These are phyloP conservation scores for Lipomyces sp. DNA, from an alignment of 805 yeast species.

Conservation along the genomic window DNA sequence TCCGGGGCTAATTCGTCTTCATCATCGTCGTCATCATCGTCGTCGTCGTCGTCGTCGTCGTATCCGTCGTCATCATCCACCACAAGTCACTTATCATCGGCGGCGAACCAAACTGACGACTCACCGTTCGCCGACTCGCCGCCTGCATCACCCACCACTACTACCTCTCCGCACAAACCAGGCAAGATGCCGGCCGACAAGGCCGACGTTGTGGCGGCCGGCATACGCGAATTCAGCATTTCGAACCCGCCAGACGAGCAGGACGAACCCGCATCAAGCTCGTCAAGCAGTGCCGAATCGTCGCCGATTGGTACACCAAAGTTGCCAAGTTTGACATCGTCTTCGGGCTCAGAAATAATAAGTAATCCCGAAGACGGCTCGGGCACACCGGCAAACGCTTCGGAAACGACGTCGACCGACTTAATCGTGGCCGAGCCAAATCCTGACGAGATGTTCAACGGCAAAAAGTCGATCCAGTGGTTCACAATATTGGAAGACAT, in stretches of 20 bases:
- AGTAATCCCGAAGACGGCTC: background rate
- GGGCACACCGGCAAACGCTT: background rate
- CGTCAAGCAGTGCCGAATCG: background rate
- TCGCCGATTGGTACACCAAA: background rate
- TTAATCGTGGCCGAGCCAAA: slow-evolving; percentile 14
- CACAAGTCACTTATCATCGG: background rate
- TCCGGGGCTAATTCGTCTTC: no score
- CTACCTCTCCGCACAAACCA: background rate
- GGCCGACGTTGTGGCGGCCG: background rate
- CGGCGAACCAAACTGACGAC: background rate
- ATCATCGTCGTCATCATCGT: no score
- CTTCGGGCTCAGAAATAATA: background rate
- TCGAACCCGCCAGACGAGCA: background rate
- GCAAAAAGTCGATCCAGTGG: slow-evolving; percentile 73
- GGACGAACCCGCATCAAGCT: background rate
- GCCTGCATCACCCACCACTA: background rate
- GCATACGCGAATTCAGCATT: background rate
- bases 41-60: no score
- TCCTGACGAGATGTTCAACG: slow-evolving; percentile 9
- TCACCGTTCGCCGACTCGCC: slow-evolving; percentile 1
- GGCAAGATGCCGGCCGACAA: background rate
- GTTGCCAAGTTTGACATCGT: background rate
- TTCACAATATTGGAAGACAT: slow-evolving; percentile 72
- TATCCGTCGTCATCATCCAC: background rate
- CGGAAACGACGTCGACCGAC: slow-evolving; percentile 14